Base-by-base conservation (phyloP, 1,284 basidiomycete species). In the Sparassis latifolia region DNA sequence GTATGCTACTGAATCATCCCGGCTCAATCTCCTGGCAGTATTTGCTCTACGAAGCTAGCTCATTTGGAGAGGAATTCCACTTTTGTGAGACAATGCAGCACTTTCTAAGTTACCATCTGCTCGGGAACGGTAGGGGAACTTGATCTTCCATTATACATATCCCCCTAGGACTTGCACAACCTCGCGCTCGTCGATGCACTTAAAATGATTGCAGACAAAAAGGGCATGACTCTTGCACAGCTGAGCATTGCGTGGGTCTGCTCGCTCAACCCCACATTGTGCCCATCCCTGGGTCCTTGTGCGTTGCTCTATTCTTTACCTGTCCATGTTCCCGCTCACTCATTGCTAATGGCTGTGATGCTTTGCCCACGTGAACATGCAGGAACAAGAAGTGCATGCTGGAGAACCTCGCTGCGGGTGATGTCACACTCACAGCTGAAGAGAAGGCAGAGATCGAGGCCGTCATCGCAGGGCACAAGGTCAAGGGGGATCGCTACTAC, bases 191-290 rank as follows among this genome's bases (percentile, higher is more conserved):
- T 82, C 2, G 71, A 80, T 12, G 61, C 60, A 10, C 59, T 81
- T 38, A 60, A 71, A 35, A 63, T 56, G 10, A 66, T 84, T 35
- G 79, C 80, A 0, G 60, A 65, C 44, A 71, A 69, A 61, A 80
- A 78, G 63, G 70, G 69, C 0, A 61, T 79, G 31, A 78, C 78
- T 0, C 65, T 77, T 0, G 75, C 77, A 0, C 83, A 86, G 62
- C 67, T 88, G 10, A 71, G 74, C 37, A 69, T 88, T 37, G 82
- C 84, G 0, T 88, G 82, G 81, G 71, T 85, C 6, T 61, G 68
- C 30, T 62, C 69, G 2, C 69, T 75, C 43, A 76, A 73, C 62
- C 65, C 27, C 75, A 77, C 46, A 68, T 77, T 41, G 69, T 82
- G 46, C 79, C 79, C 0, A 73, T 82, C 42, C 78, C 80, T 1